phyloP scores from a whole-genome alignment of 2,329 filamentous ascomycete species.

The Pochonia chlamydosporia region DNA sequence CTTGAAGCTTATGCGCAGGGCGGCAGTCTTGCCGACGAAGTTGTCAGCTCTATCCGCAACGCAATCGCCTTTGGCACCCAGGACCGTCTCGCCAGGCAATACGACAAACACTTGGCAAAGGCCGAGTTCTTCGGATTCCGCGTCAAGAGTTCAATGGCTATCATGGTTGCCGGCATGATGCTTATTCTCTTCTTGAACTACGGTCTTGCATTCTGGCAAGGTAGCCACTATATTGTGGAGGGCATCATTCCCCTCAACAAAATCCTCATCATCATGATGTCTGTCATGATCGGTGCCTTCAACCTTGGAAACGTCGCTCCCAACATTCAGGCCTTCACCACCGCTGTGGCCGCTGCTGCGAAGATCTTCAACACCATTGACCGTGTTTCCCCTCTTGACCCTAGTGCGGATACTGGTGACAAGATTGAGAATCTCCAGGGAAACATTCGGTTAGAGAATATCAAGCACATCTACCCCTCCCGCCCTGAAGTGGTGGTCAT shows the following conservation, averaged over 20 bases:
- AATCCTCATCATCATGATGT: constrained; percentile 80
- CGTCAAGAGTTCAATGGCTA: constrained; percentile 64
- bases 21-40: constrained; percentile 87
- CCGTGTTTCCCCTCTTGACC: constrained; percentile 76
- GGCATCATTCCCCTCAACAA: constrained; percentile 61
- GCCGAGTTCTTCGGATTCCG: constrained; percentile 74
- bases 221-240: constrained; percentile 65
- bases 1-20: constrained; percentile 76
- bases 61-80: constrained; percentile 91
- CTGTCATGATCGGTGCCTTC: constrained; percentile 90
- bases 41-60: constrained; percentile 88
- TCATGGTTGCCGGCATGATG: constrained; percentile 84
- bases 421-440: constrained; percentile 70
- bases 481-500: constrained; percentile 86
- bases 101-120: constrained; percentile 66
- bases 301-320: constrained; percentile 83
- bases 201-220: constrained; percentile 83
- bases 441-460: constrained; percentile 69
- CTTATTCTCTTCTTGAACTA: constrained; percentile 81
- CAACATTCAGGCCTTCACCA: constrained; percentile 80
- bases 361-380: constrained; percentile 97
- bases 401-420: constrained; percentile 62
- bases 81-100: constrained; percentile 81
- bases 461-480: constrained; percentile 94
- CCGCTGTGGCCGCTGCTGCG: constrained; percentile 72